Base-by-base conservation (phyloP, 345 rosid species). In the Trapa incisa region DNA sequence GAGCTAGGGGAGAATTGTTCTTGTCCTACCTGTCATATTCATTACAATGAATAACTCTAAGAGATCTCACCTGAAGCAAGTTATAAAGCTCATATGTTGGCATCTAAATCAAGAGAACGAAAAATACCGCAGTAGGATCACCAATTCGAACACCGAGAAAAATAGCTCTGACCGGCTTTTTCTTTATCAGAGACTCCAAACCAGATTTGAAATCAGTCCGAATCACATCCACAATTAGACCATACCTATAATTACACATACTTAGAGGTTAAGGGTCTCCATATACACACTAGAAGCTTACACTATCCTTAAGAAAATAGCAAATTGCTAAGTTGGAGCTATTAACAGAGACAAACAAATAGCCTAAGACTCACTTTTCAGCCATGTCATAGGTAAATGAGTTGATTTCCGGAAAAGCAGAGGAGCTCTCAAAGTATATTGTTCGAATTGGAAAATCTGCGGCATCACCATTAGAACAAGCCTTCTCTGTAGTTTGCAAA, bases 1-100 rank as follows among this genome's bases (percentile, higher is more conserved):
- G 99, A 91, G 77, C 99, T 91, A 50, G 99, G 99, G 56, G 97
- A 94, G 75, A 94, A 94, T 70, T 87, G 99, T 75, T 94, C 97
- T 79, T 94, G 99, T 67, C 99, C 99, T 68, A 87, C 96, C 97
- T 94, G 79, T 65, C 63, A 45, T 2, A 47, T 53, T 15, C 41
- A 67, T 37, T 41, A n/a, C 2, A 43, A 72, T 22, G 43, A 16
- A 10, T 14, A 65, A 47, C 38, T 17, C 1, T 29, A 64, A 58
- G 22, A 38, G 13, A 67, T 37, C 43, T 67, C 10, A 60, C 69
- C 57, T 6, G 14, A 57, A 17, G 65, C 41, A 2, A 62, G 35
- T 62, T 17, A 12, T 52, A 52, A 52, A 52, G 57, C 57, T 15
- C 22, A 52, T 4, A 3, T 17, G 4, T 54, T 6, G 8, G 33